Percentiles rank a stretch among this genome's conserved stretches.
Conservation (phyloP, 2,329 filamentous ascomycete species). For the Xylariaceae sp. region DNA sequence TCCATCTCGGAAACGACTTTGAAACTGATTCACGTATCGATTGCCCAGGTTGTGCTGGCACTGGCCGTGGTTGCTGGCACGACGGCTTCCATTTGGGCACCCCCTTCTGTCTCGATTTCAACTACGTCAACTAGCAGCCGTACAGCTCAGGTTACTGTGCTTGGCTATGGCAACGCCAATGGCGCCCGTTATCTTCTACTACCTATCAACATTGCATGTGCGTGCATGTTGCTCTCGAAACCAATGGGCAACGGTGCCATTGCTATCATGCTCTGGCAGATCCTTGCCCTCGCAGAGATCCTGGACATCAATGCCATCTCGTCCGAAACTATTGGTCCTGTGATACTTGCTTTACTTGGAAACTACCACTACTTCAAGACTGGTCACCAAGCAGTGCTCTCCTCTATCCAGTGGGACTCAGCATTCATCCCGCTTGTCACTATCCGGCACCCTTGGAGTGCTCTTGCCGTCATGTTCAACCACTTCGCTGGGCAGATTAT, state of each 20-base stretch:
- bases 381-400: constrained; percentile 84
- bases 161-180: constrained; percentile 91
- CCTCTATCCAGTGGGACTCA: constrained; percentile 91
- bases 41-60: constrained; percentile 77
- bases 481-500: constrained; percentile 87
- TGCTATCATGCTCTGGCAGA: constrained; percentile 79
- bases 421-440: constrained; percentile 85
- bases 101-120: constrained; percentile 75
- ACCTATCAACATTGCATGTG: constrained; percentile 71
- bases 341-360: constrained; percentile 81
- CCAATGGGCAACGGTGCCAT: constrained; percentile 90
- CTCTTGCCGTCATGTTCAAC: constrained; percentile 77
- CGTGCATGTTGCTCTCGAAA: constrained; percentile 78
- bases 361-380: constrained; percentile 98
- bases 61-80: constrained; percentile 80
- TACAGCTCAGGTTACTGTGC: constrained; percentile 64
- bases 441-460: constrained; percentile 85
- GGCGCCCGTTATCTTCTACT: constrained; percentile 86
- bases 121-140: constrained; percentile 42
- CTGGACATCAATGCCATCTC: constrained; percentile 59
- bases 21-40: constrained; percentile 69
- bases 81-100: constrained; percentile 79
- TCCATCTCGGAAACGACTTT: constrained; percentile 55
- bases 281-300: constrained; percentile 71
- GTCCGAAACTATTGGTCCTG: constrained; percentile 71